These are phyloP conservation scores for Xylaria sp. DNA, from an alignment of 2,329 filamentous ascomycete genomes.

Conservation along the genomic window DNA sequence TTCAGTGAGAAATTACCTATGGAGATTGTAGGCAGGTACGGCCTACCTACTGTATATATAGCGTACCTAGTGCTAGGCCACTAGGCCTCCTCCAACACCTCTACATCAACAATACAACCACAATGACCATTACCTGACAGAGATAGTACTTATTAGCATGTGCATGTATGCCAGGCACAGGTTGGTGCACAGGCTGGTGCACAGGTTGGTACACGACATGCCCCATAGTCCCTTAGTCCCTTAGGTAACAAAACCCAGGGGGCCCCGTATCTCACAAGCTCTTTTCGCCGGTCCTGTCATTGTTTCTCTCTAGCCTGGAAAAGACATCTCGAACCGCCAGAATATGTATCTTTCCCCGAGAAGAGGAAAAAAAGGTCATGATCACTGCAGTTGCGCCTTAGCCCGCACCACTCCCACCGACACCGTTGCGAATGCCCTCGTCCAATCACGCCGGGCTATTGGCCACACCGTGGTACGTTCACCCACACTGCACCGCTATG, in stretches of 20 bases:
- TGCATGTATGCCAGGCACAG: conserved; percentile 6
- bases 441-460: conserved; percentile 47
- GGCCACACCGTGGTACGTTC: conserved; percentile 50
- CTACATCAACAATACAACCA: too few relatives aligned
- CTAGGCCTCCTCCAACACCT: too few relatives aligned
- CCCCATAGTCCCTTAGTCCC: conserved; percentile 10
- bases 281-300: conserved; percentile 49
- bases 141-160: background rate
- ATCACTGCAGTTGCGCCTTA: conserved; percentile 21
- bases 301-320: conserved; percentile 42
- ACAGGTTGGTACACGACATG: conserved; percentile 27
- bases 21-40: too few relatives aligned
- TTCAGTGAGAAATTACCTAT: conserved; percentile 8
- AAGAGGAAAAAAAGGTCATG: conserved; percentile 30
- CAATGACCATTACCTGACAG: too few relatives aligned
- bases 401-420: conserved; percentile 25
- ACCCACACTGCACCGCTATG: background rate
- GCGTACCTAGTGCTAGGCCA: too few relatives aligned
- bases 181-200: conserved; percentile 33
- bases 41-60: too few relatives aligned
- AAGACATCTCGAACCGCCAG: conserved; percentile 36
- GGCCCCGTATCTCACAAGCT: conserved; percentile 24
- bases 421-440: conserved; percentile 50
- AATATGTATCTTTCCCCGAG: conserved; percentile 19
- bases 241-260: conserved; percentile 14